These are phyloP conservation scores for Theileria parva DNA, from an alignment of 169 alveolate genomes.

Conservation along the genomic window DNA sequence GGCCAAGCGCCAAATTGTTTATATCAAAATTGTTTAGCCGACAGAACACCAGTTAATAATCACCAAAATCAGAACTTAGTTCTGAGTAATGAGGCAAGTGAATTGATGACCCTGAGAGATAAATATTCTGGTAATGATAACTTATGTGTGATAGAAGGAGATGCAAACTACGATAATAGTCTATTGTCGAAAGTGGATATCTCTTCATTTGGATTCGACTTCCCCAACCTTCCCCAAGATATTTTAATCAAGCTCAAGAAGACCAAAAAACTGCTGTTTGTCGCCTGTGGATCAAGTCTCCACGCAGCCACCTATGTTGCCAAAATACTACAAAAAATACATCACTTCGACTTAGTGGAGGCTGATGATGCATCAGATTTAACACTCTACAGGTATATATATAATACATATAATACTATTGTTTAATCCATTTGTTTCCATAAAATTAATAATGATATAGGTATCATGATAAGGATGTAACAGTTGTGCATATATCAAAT, in stretches of 20 bases:
- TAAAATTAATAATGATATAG: background rate
- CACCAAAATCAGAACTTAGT: background rate
- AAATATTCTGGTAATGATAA: background rate
- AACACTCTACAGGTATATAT: slow-evolving; percentile 54
- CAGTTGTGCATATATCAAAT: slow-evolving; percentile 83
- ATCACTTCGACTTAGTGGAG: slow-evolving; percentile 32
- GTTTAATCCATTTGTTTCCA: too few species aligned
- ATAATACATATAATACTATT: too few species aligned
- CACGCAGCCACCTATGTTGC: slow-evolving; percentile 90
- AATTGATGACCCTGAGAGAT: background rate
- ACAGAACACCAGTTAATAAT: background rate
- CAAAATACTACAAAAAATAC: slow-evolving; percentile 81
- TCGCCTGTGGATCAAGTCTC: slow-evolving; percentile 93
- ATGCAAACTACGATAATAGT: slow-evolving; percentile 14
- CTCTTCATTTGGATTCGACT: slow-evolving; percentile 20
- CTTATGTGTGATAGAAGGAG: slow-evolving; percentile 8
- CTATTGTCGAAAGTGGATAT: slow-evolving; percentile 39
- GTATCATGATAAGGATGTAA: slow-evolving; percentile 84
- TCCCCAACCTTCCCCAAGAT: slow-evolving; percentile 39
- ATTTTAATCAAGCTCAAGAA: slow-evolving; percentile 64
- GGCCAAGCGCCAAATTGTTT: slow-evolving; percentile 69
- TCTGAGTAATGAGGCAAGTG: background rate
- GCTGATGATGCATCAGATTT: slow-evolving; percentile 90
- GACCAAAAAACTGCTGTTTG: slow-evolving; percentile 80
- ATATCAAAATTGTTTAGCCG: slow-evolving; percentile 68